Evolutionary conservation across 352 stramenopile genomes (phyloP).

Genomic region (Globisporangium canariense): DNA sequence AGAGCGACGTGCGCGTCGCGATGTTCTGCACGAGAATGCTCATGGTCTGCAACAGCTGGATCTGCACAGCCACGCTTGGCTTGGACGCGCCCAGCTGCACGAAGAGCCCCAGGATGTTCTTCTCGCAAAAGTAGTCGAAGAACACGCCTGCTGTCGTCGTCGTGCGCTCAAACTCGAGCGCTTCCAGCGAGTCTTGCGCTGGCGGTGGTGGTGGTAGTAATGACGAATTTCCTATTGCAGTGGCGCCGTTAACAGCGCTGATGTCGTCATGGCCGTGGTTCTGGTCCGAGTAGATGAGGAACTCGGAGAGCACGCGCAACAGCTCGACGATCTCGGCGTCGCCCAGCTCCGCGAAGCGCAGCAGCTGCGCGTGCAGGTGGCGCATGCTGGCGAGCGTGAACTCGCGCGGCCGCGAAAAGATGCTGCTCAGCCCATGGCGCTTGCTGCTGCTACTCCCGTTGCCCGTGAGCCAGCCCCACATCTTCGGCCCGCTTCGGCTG

Average conservation of each 20-base stretch:
- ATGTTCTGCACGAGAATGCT: conserved; percentile 91
- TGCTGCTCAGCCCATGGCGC: conserved; percentile 12
- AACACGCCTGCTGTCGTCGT: conserved; percentile 53
- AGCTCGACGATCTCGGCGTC: conserved; percentile 80
- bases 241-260: not conserved
- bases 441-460: not conserved
- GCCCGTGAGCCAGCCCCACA: conserved; percentile 48
- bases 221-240: not conserved
- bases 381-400: conserved; percentile 74
- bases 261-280: conserved; percentile 34
- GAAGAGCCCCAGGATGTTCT: conserved; percentile 92
- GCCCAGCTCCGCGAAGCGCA: conserved; percentile 46
- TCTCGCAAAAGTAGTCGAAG: conserved; percentile 97
- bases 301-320: conserved; percentile 76
- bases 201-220: not conserved
- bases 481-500: conserved; percentile 6
- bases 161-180: conserved; percentile 21
- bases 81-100: conserved; percentile 72
- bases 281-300: conserved; percentile 88
- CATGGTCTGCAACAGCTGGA: conserved; percentile 92
- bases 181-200: conserved; percentile 10
- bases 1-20: conserved; percentile 86
- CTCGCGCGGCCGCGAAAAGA: conserved; percentile 31
- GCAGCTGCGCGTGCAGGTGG: conserved; percentile 70
- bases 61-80: conserved; percentile 72